Conservation (phyloP, 257 asterid genomes). For the Phtheirospermum japonicum region DNA sequence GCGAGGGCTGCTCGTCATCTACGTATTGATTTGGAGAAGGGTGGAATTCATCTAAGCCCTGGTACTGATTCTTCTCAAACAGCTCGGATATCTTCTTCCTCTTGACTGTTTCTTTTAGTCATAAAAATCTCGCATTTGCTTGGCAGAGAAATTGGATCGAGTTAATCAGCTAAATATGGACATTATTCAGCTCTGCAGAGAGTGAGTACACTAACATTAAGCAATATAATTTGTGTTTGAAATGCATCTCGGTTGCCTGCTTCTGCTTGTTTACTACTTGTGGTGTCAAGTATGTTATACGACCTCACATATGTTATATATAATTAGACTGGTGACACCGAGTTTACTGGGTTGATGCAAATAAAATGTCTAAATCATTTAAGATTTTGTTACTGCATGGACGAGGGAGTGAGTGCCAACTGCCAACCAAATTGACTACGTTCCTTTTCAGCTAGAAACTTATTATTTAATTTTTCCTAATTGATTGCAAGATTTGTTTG, state of each 20-base stretch:
- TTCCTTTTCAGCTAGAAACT: background rate
- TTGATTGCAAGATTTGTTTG: conserved; percentile 28
- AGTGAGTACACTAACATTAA: conserved; percentile 51
- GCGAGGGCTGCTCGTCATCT: conserved; percentile 66
- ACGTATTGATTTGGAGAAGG: conserved; percentile 87
- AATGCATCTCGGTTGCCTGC: conserved; percentile 17
- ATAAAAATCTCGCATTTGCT: conserved; percentile 24
- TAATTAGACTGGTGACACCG: background rate
- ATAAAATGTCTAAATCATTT: background rate
- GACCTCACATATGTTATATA: background rate
- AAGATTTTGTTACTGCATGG: conserved; percentile 7
- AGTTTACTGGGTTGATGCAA: conserved; percentile 2
- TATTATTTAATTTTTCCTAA: conserved; percentile 14
- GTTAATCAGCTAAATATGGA: conserved; percentile 61
- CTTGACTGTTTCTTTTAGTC: conserved; percentile 4
- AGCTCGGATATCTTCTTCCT: conserved; percentile 13
- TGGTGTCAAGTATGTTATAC: background rate
- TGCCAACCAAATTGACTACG: conserved; percentile 8
- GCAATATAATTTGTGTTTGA: conserved; percentile 3
- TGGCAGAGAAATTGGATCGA: conserved; percentile 72
- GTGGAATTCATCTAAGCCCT: conserved; percentile 87
- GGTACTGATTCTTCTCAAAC: conserved; percentile 45
- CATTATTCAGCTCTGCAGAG: conserved; percentile 79
- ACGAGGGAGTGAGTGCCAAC: conserved; percentile 1
- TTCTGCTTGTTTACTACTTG: conserved; percentile 18